Percentiles rank a stretch among this genome's conserved stretches.
phyloP scores from a whole-genome alignment of 2,329 filamentous ascomycete species.

The Sclerotinia subarctica region DNA sequence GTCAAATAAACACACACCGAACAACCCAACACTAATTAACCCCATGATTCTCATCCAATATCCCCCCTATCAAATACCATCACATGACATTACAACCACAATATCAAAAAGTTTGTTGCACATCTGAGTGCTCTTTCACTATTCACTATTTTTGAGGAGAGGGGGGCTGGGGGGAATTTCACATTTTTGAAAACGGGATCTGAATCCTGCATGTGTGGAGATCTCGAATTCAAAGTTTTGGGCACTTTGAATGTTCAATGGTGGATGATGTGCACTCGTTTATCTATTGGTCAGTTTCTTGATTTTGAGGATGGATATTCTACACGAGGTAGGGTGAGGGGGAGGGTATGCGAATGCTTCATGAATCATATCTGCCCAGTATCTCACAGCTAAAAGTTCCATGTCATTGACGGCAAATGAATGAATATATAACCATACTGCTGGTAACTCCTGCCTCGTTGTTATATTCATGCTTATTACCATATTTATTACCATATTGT shows the following conservation, averaged over 20 bases:
- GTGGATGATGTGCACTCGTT: background rate
- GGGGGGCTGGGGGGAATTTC: too few species aligned
- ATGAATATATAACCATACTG: background rate
- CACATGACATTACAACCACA: background rate
- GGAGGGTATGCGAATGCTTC: too few species aligned
- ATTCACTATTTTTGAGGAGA: background rate
- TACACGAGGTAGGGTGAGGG: background rate
- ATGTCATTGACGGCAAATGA: background rate
- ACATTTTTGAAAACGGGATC: background rate
- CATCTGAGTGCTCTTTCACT: background rate
- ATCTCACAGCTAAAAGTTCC: background rate
- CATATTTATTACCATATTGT: too few species aligned
- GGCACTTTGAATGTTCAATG: background rate
- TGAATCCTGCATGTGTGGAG: background rate
- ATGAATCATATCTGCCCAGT: too few species aligned
- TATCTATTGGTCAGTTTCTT: background rate
- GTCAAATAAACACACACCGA: background rate
- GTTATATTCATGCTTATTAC: background rate
- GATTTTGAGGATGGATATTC: background rate
- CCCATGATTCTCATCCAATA: background rate
- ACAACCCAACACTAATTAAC: too few species aligned
- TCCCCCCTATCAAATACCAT: background rate
- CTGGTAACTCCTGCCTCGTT: background rate
- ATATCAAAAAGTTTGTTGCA: background rate
- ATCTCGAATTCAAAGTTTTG: background rate